These are phyloP conservation scores for Taphrina populina DNA, from an alignment of 1,139 yeast species.

Conservation along the genomic window DNA sequence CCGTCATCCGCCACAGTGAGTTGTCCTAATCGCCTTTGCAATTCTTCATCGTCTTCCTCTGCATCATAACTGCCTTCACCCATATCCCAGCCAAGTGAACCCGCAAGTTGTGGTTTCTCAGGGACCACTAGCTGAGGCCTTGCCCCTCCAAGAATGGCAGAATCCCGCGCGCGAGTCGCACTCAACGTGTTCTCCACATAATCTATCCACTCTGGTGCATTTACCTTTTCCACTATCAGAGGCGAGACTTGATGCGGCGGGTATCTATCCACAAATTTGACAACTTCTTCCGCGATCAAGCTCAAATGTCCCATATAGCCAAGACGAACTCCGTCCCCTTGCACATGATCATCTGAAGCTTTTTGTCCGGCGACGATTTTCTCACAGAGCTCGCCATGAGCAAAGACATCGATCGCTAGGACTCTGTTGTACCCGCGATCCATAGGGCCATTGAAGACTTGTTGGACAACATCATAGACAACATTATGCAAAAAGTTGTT, in stretches of 20 bases:
- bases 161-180: slow-evolving; percentile 89
- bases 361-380: slow-evolving; percentile 80
- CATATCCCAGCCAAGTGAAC: slow-evolving; percentile 40
- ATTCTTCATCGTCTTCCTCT: slow-evolving; percentile 45
- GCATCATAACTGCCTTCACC: slow-evolving; percentile 46
- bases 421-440: slow-evolving; percentile 87
- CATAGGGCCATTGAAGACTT: slow-evolving; percentile 91
- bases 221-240: slow-evolving; percentile 57
- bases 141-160: slow-evolving; percentile 86
- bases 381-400: slow-evolving; percentile 71
- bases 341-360: slow-evolving; percentile 57
- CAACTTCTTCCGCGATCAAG: slow-evolving; percentile 93
- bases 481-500: slow-evolving; percentile 95
- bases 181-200: slow-evolving; percentile 81
- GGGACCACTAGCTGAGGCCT: slow-evolving; percentile 56
- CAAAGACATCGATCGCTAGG: slow-evolving; percentile 81
- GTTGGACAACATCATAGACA: slow-evolving; percentile 95
- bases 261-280: slow-evolving; percentile 79
- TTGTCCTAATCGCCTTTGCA: slow-evolving; percentile 35
- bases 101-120: slow-evolving; percentile 39
- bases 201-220: slow-evolving; percentile 69
- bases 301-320: slow-evolving; percentile 99
- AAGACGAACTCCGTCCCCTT: slow-evolving; percentile 57
- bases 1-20: slow-evolving; percentile 42
- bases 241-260: slow-evolving; percentile 62